Percentiles rank a stretch among this genome's conserved stretches.
These are phyloP conservation scores for Blepharisma stoltei DNA, from an alignment of 73 alveolate species.

Conservation along the genomic window DNA sequence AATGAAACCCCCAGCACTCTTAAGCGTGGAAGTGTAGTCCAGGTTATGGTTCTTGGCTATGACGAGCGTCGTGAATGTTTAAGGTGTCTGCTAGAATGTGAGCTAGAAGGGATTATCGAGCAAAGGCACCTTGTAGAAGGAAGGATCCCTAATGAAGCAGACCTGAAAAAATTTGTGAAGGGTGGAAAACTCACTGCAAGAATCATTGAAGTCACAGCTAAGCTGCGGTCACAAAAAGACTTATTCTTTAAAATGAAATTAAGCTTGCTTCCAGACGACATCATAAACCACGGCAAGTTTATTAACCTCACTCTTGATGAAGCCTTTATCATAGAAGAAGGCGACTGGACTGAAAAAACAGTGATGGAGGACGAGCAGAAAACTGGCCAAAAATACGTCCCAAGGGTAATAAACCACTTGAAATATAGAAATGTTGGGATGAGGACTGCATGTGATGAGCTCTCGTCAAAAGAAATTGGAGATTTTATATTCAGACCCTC, in stretches of 20 bases:
- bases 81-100: neutral
- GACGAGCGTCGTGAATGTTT: slow-evolving; percentile 37
- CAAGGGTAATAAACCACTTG: slow-evolving; percentile 82
- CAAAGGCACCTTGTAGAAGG: slow-evolving; percentile 3
- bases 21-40: slow-evolving; percentile 69
- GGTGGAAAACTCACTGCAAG: slow-evolving; percentile 21
- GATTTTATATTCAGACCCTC: slow-evolving; percentile 90
- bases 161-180: slow-evolving; percentile 32
- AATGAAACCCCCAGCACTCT: slow-evolving; percentile 68
- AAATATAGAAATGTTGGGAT: slow-evolving; percentile 75
- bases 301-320: slow-evolving; percentile 24
- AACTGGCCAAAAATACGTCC: slow-evolving; percentile 47
- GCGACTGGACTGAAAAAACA: slow-evolving; percentile 50
- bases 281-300: neutral
- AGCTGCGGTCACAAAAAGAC: neutral
- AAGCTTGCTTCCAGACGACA: slow-evolving; percentile 15
- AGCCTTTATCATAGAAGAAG: slow-evolving; percentile 53
- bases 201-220: neutral
- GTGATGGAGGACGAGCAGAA: slow-evolving; percentile 43
- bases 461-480: slow-evolving; percentile 77
- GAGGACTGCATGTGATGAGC: slow-evolving; percentile 63
- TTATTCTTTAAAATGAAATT: neutral
- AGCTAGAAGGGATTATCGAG: slow-evolving; percentile 10
- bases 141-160: slow-evolving; percentile 36
- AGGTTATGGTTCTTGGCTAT: slow-evolving; percentile 64